Base-by-base conservation (phyloP, 352 stramenopile species). In the Phytophthora pistaciae region DNA sequence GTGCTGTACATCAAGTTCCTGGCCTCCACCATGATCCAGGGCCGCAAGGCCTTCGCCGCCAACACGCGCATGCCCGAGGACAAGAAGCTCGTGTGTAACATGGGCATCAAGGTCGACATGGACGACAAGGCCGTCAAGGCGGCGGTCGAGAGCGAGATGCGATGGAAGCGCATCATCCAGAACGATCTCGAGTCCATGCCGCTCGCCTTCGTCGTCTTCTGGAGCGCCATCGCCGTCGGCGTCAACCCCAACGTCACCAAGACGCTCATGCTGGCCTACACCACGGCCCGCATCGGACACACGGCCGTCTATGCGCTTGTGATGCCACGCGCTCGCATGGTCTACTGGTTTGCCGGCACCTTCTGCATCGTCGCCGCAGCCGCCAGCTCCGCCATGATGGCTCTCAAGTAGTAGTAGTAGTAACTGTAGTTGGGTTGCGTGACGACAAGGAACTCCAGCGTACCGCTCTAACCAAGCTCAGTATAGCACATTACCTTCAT, bases 1-100 rank as follows among this genome's bases (percentile, higher is more conserved):
- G 56, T 87, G 59, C 79, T 91, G 23, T 91, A 90, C 79, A 21
- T 87, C 69, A 90, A 91, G 74, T 88, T 88, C 69, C 56, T 88
- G 42, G 73, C 68, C 11, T 82, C 79, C 18, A 79, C 78, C 20
- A 80, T 83, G 60, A 70, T 86, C 57, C 80, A 90, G 54, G 79
- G 71, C 16, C 60, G 73, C 46, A 79, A 76, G 40, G 78, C 78
- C 8, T 90, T 90, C 58, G 63, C 74, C 10, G 77, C 82, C 23
- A 80, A 83, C 46, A 82, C 68, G 11, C 82, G 82, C 10, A 20
- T 83, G 42, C 69, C 77, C 5, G 79, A 90, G 48, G 79, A 90
- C 65, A 81, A 74, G 60, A 69, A 61, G 29, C 69, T 88, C 11
- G 61, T 72, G 56, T 72, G 60, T 56, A 72, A 57, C 46, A 63